A percentile compares a stretch with the other conserved stretches of the same genome.
phyloP scores from a whole-genome alignment of 331 rosid species.

The Pyracantha coccinea region DNA sequence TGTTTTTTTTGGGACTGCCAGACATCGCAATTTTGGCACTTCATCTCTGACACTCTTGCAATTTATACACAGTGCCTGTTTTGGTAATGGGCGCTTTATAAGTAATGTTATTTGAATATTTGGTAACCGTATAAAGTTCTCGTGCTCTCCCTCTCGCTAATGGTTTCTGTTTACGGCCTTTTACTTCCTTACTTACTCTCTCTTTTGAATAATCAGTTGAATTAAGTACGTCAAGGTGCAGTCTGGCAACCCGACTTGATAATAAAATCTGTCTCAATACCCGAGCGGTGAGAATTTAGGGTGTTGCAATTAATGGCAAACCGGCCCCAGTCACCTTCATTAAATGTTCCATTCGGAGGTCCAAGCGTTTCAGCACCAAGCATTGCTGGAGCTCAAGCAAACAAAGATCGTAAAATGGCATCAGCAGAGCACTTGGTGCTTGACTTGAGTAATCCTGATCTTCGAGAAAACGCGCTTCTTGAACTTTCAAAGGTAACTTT shows the following conservation, averaged over 20 bases:
- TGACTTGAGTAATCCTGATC: conserved; percentile 63
- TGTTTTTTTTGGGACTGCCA: not conserved
- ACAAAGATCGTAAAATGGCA: conserved; percentile 46
- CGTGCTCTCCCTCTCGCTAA: not conserved
- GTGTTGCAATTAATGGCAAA: conserved; percentile 31
- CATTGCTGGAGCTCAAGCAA: conserved; percentile 30
- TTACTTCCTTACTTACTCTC: not conserved
- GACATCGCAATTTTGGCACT: not conserved
- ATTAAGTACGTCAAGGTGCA: not conserved
- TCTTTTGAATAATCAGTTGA: not conserved
- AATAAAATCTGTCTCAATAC: not conserved
- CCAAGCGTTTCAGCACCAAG: conserved; percentile 23
- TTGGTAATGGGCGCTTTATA: not conserved
- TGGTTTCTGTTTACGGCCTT: not conserved
- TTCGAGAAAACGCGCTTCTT: conserved; percentile 65
- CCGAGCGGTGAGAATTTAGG: not conserved
- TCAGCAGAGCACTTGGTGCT: conserved; percentile 60
- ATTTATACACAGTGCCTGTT: not conserved
- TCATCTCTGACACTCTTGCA: not conserved
- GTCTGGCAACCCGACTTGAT: not conserved
- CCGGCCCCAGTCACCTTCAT: conserved; percentile 42
- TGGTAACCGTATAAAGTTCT: not conserved
- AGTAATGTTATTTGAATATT: not conserved
- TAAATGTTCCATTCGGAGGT: conserved; percentile 35
- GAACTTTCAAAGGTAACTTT: conserved; percentile 70